A percentile compares a stretch with the other conserved stretches of the same genome.
These are phyloP conservation scores for Cicer judaicum DNA, from an alignment of 306 rosid genomes.

Conservation along the genomic window DNA sequence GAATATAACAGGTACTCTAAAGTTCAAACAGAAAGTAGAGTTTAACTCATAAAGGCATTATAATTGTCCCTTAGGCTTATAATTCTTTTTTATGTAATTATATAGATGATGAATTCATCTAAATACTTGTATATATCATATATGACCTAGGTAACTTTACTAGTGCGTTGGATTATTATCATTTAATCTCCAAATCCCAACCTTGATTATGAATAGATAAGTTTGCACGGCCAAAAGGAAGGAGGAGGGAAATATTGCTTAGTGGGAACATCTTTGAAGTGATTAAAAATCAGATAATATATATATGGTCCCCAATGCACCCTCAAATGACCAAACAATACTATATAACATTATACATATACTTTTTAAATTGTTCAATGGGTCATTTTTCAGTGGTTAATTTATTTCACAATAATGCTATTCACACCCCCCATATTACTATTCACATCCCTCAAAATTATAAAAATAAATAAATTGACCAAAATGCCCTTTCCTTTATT, in stretches of 20 bases:
- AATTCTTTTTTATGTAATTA: slow-evolving; percentile 3
- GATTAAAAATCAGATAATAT: slow-evolving; percentile 16
- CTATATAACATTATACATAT: not conserved
- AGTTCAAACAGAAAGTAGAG: not conserved
- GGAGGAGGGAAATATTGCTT: slow-evolving; percentile 5
- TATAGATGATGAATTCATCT: too few species aligned
- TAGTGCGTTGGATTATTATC: slow-evolving; percentile 31
- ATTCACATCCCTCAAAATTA: too few species aligned
- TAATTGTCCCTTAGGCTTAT: slow-evolving; percentile 19
- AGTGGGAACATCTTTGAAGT: slow-evolving; percentile 31
- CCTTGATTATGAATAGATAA: not conserved
- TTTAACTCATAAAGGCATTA: slow-evolving; percentile 2
- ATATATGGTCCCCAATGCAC: slow-evolving; percentile 37
- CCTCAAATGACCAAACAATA: not conserved
- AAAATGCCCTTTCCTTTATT: too few species aligned
- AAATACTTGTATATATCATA: not conserved
- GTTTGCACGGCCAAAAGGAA: slow-evolving; percentile 17
- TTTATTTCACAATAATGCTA: too few species aligned
- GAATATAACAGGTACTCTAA: not conserved
- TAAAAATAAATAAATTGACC: too few species aligned
- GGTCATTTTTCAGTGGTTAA: slow-evolving; percentile 31
- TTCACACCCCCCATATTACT: too few species aligned
- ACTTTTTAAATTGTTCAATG: slow-evolving; percentile 18
- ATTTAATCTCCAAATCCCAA: slow-evolving; percentile 31
- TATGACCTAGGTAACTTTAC: not conserved